Evolutionary conservation across 306 rosid genomes (phyloP).

Genomic region (Rosa rugosa): DNA sequence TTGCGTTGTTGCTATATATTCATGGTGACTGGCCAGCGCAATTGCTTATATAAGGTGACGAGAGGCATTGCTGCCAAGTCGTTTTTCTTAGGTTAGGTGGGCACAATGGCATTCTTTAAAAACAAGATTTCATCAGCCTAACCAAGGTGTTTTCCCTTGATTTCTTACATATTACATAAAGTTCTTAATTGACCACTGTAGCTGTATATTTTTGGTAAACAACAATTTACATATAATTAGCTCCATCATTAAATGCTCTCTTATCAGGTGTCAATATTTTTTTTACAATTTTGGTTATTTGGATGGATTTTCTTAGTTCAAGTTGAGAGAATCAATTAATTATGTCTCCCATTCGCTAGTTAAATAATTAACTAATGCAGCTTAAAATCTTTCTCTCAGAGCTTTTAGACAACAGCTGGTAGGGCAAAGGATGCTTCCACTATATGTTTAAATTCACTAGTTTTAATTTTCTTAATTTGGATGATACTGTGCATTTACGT

Average conservation of each 20-base stretch:
- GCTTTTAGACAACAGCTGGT: no score
- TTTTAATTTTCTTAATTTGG: not conserved
- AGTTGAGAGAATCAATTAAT: not conserved
- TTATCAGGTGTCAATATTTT: not conserved
- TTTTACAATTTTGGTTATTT: not conserved
- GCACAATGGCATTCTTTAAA: constrained; percentile 39
- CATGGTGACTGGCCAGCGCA: constrained; percentile 47
- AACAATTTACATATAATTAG: not conserved
- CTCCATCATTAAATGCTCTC: not conserved
- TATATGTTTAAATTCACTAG: not conserved
- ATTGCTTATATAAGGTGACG: constrained; percentile 47
- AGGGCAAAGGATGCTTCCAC: no score
- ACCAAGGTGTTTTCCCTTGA: not conserved
- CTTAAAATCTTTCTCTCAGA: not conserved
- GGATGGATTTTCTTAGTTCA: not conserved
- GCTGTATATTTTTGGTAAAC: constrained; percentile 19
- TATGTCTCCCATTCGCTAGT: not conserved
- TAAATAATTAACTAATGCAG: not conserved
- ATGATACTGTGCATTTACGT: not conserved
- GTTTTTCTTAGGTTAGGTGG: constrained; percentile 81
- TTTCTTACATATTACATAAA: constrained; percentile 77
- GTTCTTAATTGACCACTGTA: constrained; percentile 31
- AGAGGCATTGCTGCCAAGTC: constrained; percentile 62
- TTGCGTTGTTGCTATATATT: constrained; percentile 26
- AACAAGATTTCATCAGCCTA: constrained; percentile 38